These are phyloP conservation scores for Solanum arcanum DNA, from an alignment of 257 asterid species.

Conservation along the genomic window DNA sequence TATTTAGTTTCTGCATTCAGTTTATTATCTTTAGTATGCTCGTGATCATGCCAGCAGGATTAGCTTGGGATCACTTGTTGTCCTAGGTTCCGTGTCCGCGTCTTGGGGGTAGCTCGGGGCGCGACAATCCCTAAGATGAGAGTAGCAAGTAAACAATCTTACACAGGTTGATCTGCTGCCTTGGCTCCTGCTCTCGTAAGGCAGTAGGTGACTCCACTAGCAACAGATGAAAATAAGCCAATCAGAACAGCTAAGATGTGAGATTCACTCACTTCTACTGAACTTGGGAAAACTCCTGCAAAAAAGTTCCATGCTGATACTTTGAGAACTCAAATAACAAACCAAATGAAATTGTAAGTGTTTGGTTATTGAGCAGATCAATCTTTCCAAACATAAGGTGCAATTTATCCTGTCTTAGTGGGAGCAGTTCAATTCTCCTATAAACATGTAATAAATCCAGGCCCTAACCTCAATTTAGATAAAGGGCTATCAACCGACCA, in stretches of 20 bases:
- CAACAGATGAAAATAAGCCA: constrained; percentile 23
- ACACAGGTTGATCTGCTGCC: constrained; percentile 35
- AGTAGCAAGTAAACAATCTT: constrained; percentile 6
- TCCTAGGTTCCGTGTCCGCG: too few relatives aligned
- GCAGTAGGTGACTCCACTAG: constrained; percentile 27
- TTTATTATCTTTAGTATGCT: too few relatives aligned
- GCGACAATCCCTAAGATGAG: background rate
- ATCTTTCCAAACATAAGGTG: background rate
- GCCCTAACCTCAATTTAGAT: background rate
- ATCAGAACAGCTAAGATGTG: constrained; percentile 16
- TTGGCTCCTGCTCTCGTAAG: constrained; percentile 35
- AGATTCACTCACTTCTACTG: constrained; percentile 1
- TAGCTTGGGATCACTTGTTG: too few relatives aligned
- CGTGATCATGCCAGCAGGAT: too few relatives aligned
- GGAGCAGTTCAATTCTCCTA: background rate
- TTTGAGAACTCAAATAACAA: background rate
- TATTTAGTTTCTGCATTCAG: too few relatives aligned
- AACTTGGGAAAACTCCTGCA: constrained; percentile 3
- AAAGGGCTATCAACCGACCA: background rate
- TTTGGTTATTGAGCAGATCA: background rate
- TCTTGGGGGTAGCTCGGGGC: too few relatives aligned
- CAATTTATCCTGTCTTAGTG: background rate
- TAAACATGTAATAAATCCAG: background rate
- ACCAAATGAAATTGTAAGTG: background rate
- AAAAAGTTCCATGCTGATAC: background rate